Conservation (phyloP, 208 protist species). For the Leishmania aethiopica region DNA sequence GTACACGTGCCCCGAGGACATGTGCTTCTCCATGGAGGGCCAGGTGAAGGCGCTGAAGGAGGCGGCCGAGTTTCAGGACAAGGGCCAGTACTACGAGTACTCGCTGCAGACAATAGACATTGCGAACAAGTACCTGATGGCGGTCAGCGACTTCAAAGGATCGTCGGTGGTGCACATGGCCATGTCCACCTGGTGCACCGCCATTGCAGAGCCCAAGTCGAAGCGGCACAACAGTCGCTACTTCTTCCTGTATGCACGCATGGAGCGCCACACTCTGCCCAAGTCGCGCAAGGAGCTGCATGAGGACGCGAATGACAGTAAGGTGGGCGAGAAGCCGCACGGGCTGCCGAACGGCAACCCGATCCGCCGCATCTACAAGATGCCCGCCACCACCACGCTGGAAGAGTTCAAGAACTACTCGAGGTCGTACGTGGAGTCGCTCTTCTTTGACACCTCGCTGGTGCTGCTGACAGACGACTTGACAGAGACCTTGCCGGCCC, state of each 20-base stretch:
- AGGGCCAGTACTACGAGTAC: slow-evolving; percentile 84
- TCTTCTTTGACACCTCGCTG: slow-evolving; percentile 64
- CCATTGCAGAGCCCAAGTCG: slow-evolving; percentile 50
- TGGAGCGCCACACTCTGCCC: slow-evolving; percentile 56
- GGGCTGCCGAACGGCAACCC: slow-evolving; percentile 54
- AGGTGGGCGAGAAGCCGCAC: slow-evolving; percentile 53
- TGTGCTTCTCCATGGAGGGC: slow-evolving; percentile 83
- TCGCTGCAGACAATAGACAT: slow-evolving; percentile 66
- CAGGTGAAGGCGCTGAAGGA: slow-evolving; percentile 81
- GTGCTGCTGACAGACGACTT: slow-evolving; percentile 72
- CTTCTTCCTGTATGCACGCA: slow-evolving; percentile 84
- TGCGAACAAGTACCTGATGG: slow-evolving; percentile 65
- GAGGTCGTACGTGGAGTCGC: slow-evolving; percentile 55
- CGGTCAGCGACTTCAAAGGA: slow-evolving; percentile 62
- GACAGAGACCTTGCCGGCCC: slow-evolving; percentile 62
- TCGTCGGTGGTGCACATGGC: slow-evolving; percentile 60
- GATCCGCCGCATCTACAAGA: slow-evolving; percentile 87
- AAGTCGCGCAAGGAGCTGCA: slow-evolving; percentile 42
- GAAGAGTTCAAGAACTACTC: slow-evolving; percentile 70
- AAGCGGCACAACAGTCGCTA: slow-evolving; percentile 66
- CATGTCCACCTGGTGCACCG: slow-evolving; percentile 76
- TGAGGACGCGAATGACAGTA: slow-evolving; percentile 41
- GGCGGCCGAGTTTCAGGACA: slow-evolving; percentile 81
- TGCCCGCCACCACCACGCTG: slow-evolving; percentile 52
- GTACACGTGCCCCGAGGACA: slow-evolving; percentile 77